A percentile compares a stretch with the other conserved stretches of the same genome.
These are phyloP conservation scores for Aurantiochytrium sp. DNA, from an alignment of 108 stramenopile species.

Conservation along the genomic window DNA sequence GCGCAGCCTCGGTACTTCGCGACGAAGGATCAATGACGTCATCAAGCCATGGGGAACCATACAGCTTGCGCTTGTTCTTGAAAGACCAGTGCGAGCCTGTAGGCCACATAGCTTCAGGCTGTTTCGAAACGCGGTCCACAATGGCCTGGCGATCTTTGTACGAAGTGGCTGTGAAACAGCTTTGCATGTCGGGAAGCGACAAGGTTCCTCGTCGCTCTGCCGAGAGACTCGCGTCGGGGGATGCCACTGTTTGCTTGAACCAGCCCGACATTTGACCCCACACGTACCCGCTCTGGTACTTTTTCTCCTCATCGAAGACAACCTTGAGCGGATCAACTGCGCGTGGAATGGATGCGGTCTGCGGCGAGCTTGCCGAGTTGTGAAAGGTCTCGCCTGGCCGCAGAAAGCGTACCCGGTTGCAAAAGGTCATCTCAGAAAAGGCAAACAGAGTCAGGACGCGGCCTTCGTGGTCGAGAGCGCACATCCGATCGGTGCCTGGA, in stretches of 20 bases:
- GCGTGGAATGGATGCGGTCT: not conserved
- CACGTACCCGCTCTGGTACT: not conserved
- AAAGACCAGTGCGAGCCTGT: constrained; percentile 17
- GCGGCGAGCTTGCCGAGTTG: not conserved
- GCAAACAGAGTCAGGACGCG: not conserved
- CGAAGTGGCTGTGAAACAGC: not conserved
- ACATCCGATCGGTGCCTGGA: not conserved
- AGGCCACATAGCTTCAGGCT: not conserved
- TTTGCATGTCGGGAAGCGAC: not conserved
- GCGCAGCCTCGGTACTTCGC: not conserved
- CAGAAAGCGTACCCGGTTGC: not conserved
- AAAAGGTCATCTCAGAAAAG: not conserved
- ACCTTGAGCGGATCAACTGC: not conserved
- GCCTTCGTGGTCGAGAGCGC: not conserved
- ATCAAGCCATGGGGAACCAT: not conserved
- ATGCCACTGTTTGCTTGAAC: constrained; percentile 9
- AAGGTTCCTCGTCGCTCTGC: not conserved
- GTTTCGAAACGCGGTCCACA: not conserved
- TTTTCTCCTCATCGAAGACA: not conserved
- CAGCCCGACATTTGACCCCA: constrained; percentile 13
- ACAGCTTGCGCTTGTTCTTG: not conserved
- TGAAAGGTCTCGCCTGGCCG: not conserved
- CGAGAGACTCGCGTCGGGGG: not conserved
- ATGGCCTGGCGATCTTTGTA: not conserved
- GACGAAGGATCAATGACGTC: not conserved